phyloP scores from a whole-genome alignment of 345 rosid species.

The Salix brachista region DNA sequence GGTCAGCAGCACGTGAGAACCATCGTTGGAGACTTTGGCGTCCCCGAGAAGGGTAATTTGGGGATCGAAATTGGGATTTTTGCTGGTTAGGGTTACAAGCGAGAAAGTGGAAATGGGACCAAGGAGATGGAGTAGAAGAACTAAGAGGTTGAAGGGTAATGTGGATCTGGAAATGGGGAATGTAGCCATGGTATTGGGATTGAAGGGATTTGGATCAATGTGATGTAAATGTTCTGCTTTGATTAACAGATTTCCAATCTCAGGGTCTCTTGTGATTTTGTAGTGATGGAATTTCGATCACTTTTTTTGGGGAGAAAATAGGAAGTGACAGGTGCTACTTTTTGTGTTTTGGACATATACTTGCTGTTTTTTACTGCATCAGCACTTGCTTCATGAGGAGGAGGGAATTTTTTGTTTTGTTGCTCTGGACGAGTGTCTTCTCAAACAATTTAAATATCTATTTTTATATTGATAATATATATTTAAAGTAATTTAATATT shows the following conservation, averaged over 20 bases:
- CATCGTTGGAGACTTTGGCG: slow-evolving; percentile 23
- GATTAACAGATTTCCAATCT: not conserved
- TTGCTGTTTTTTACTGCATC: too few relatives aligned
- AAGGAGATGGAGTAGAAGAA: slow-evolving; percentile 18
- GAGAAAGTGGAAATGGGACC: slow-evolving; percentile 16
- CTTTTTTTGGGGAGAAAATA: not conserved
- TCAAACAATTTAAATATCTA: too few relatives aligned
- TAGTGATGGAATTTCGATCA: not conserved
- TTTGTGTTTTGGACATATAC: too few relatives aligned
- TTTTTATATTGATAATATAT: too few relatives aligned
- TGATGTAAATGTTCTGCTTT: not conserved
- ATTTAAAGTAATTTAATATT: too few relatives aligned
- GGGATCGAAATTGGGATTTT: slow-evolving; percentile 29
- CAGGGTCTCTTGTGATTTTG: not conserved
- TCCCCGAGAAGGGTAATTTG: slow-evolving; percentile 35
- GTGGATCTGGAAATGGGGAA: slow-evolving; percentile 3
- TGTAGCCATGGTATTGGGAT: slow-evolving; percentile 18
- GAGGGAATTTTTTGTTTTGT: too few relatives aligned
- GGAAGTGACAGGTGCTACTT: not conserved
- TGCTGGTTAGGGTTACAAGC: slow-evolving; percentile 13
- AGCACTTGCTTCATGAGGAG: too few relatives aligned
- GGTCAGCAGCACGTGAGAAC: slow-evolving; percentile 29
- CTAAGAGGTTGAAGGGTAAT: slow-evolving; percentile 3
- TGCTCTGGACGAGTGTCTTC: too few relatives aligned
- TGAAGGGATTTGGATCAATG: not conserved